phyloP scores from a whole-genome alignment of 2,329 filamentous ascomycete species.

The Penicillium sp. region DNA sequence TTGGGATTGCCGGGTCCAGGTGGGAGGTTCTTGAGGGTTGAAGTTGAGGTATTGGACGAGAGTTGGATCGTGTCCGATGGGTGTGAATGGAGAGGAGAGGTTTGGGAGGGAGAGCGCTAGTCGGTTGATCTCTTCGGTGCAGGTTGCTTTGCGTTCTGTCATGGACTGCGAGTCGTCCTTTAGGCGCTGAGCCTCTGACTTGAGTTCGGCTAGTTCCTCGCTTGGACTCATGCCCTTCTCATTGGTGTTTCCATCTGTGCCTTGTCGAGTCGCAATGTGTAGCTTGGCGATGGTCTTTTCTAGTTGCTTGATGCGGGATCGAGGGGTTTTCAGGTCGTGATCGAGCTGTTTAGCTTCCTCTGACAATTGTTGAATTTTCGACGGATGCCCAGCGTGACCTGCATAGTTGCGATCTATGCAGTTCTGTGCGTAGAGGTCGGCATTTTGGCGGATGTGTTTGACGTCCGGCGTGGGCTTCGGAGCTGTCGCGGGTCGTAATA shows the following conservation, averaged over 20 bases:
- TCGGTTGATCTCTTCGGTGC: slow-evolving; percentile 63
- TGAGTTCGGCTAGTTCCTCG: slow-evolving; percentile 31
- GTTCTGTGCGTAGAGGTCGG: slow-evolving; percentile 76
- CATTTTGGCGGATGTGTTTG: slow-evolving; percentile 85
- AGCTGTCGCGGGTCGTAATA: slow-evolving; percentile 64
- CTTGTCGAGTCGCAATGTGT: slow-evolving; percentile 28
- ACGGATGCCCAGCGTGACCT: slow-evolving; percentile 52
- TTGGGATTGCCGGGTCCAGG: slow-evolving; percentile 29
- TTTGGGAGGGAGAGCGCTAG: slow-evolving; percentile 83
- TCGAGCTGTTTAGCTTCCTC: slow-evolving; percentile 42
- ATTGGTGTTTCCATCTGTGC: slow-evolving; percentile 4
- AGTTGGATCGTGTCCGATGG: slow-evolving; percentile 63
- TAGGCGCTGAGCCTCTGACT: slow-evolving; percentile 40
- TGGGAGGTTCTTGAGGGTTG: slow-evolving; percentile 50
- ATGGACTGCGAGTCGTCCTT: slow-evolving; percentile 39
- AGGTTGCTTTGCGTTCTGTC: slow-evolving; percentile 33
- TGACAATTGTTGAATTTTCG: slow-evolving; percentile 50
- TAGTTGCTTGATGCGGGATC: slow-evolving; percentile 46
- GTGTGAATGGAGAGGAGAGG: slow-evolving; percentile 74
- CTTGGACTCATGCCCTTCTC: slow-evolving; percentile 1
- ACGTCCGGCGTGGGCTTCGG: slow-evolving; percentile 80
- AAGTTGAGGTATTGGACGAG: slow-evolving; percentile 79
- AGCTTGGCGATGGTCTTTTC: slow-evolving; percentile 44
- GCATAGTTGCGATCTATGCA: slow-evolving; percentile 83
- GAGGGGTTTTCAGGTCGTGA: slow-evolving; percentile 41